Base-by-base conservation (phyloP, 306 rosid genomes). In the Cicer cuneatum region DNA sequence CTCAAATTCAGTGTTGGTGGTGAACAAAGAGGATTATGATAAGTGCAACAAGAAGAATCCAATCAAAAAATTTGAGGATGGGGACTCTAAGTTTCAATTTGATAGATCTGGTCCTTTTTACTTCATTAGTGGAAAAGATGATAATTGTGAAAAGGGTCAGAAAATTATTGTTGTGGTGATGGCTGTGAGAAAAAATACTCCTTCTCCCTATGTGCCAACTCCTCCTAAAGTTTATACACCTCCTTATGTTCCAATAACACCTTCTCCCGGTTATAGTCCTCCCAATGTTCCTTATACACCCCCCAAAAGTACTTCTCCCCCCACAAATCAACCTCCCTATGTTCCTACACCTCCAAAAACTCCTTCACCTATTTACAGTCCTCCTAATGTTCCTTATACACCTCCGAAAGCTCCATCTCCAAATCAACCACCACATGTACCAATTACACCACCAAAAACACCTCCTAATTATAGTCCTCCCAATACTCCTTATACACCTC, bases 121-220 rank as follows among this genome's bases (percentile, higher is more conserved):
- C 67, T 93, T 93, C 77, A 80, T 88, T 37, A 88, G 94, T 73
- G 98, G 96, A 0, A 67, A 88, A 0, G 71, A 76, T 12, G 89
- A 80, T 1, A 80, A 62, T 59, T 93, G 98, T 80, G 78, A 70
- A 0, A 87, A 89, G 62, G 98, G 96, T 14, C 98, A 93, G 85
- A 91, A 89, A 59, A 47, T 93, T 29, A 15, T 18, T 1, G 18
- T 93, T 35, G 80, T 83, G 14, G 98, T 93, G 9, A 7, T 93
- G 80, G 75, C 98, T 53, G 76, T 72, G 11, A 82, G 86, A 39
- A 2, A 52, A 14, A 47, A 8, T 1, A 43, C 64, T 58, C 18
- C 19, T 69, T 56, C 68, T 10, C 75, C 75, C 1, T 19, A 19
- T 71, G 75, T 56, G 8, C 67, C 77, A 11, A 53, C 10, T 2